A percentile compares a stretch with the other conserved stretches of the same genome.
Evolutionary conservation across 2,329 filamentous ascomycete species (phyloP).

Genomic region (Sclerotiophoma versabilis): DNA sequence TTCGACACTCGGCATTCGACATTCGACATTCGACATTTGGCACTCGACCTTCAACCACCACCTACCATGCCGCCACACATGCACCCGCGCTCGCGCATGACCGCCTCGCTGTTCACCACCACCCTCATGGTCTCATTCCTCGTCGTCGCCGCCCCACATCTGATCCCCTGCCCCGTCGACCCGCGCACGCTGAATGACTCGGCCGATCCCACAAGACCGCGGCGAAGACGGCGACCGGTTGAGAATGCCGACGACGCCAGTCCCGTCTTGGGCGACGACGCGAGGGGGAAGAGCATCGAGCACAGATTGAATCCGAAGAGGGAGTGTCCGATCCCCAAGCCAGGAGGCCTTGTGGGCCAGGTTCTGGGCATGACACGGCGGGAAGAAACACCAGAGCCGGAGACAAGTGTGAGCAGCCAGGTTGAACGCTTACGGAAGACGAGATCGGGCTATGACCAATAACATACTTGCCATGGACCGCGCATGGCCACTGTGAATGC

Average conservation of each 20-base stretch:
- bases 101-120: constrained; percentile 92
- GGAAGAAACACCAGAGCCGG: constrained; percentile 37
- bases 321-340: constrained; percentile 94
- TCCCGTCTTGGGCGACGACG: constrained; percentile 33
- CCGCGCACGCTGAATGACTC: constrained; percentile 80
- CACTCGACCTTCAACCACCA: too few relatives aligned
- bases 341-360: constrained; percentile 77
- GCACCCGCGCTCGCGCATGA: constrained; percentile 91
- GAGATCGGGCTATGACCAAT: not conserved
- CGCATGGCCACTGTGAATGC: not conserved
- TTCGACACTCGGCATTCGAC: not conserved
- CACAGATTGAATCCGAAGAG: constrained; percentile 54
- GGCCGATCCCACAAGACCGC: constrained; percentile 37
- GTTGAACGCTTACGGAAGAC: constrained; percentile 8
- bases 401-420: not conserved
- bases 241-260: constrained; percentile 26
- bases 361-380: constrained; percentile 71
- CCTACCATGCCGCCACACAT: constrained; percentile 79
- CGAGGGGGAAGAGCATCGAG: constrained; percentile 22
- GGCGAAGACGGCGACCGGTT: constrained; percentile 53
- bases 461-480: not conserved
- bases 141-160: constrained; percentile 87
- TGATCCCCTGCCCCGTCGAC: constrained; percentile 85
- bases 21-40: too few relatives aligned
- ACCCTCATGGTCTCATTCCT: constrained; percentile 89